Conservation (phyloP, 495 filamentous ascomycete species). For the Trichoderma parareesei region DNA sequence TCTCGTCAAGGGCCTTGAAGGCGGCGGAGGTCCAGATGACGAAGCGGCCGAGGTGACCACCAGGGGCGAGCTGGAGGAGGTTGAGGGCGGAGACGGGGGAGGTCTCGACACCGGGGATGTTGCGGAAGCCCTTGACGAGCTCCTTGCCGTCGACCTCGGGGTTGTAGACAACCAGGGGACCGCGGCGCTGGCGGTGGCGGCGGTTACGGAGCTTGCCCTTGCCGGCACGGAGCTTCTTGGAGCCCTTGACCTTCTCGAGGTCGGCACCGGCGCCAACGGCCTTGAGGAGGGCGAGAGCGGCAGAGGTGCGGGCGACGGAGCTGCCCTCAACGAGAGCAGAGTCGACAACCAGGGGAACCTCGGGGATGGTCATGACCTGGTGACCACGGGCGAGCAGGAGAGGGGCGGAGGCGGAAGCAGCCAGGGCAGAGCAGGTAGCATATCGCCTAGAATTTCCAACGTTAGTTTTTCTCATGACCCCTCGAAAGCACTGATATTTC, state of each 20-base stretch:
- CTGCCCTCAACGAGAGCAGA: conserved; percentile 72
- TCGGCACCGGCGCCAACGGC: conserved; percentile 84
- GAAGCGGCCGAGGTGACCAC: conserved; percentile 98
- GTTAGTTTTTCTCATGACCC: conserved; percentile 12
- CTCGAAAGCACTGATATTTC: not conserved
- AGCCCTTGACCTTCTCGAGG: conserved; percentile 85
- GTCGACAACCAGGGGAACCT: conserved; percentile 94
- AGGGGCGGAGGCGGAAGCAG: conserved; percentile 87
- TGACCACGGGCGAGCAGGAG: conserved; percentile 95
- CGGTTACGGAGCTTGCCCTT: conserved; percentile 96
- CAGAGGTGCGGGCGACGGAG: conserved; percentile 79
- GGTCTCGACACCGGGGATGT: conserved; percentile 97
- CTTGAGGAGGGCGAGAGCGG: conserved; percentile 77
- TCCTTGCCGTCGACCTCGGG: conserved; percentile 87
- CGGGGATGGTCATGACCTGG: conserved; percentile 82
- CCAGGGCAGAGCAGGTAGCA: conserved; percentile 92
- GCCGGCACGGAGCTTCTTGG: conserved; percentile 89
- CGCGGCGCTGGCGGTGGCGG: conserved; percentile 93
- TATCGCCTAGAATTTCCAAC: conserved; percentile 60
- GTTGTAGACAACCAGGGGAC: conserved; percentile 94
- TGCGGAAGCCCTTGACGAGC: conserved; percentile 87
- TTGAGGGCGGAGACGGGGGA: conserved; percentile 90
- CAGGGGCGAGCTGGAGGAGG: conserved; percentile 96
- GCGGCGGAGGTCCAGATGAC: conserved; percentile 96
- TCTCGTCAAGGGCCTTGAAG: conserved; percentile 87